These are phyloP conservation scores for Hemileccinum rubropunctum DNA, from an alignment of 768 basidiomycete genomes.

Conservation along the genomic window DNA sequence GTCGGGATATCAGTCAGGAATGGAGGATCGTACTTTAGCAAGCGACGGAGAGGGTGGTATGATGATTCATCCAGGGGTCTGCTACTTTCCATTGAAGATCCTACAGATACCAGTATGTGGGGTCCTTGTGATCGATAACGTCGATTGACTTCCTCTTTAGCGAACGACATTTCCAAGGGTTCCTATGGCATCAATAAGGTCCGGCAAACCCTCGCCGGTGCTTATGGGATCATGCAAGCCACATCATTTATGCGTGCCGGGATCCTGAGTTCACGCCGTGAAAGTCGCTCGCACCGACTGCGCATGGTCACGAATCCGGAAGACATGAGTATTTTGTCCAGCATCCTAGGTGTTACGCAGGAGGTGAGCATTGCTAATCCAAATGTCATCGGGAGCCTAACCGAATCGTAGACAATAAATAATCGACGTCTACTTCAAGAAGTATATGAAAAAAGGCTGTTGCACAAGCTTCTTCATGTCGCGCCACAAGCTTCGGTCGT, in stretches of 20 bases:
- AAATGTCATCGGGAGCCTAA: slow-evolving; percentile 2
- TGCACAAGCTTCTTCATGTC: slow-evolving; percentile 61
- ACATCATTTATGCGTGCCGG: slow-evolving; percentile 65
- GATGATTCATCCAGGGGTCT: slow-evolving; percentile 55
- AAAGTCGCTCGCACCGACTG: slow-evolving; percentile 48
- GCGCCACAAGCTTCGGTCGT: slow-evolving; percentile 15
- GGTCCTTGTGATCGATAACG: background rate
- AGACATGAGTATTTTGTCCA: slow-evolving; percentile 76
- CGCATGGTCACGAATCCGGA: slow-evolving; percentile 46
- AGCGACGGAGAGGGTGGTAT: slow-evolving; percentile 78
- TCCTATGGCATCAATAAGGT: slow-evolving; percentile 85
- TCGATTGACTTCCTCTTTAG: slow-evolving; percentile 40
- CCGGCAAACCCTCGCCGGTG: slow-evolving; percentile 80
- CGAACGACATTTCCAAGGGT: slow-evolving; percentile 90
- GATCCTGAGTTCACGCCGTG: slow-evolving; percentile 54
- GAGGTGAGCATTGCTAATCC: slow-evolving; percentile 51
- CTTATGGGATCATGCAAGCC: slow-evolving; percentile 71
- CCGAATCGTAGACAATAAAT: slow-evolving; percentile 57
- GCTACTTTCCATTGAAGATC: slow-evolving; percentile 89
- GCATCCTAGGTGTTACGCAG: slow-evolving; percentile 78
- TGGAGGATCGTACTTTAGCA: slow-evolving; percentile 88
- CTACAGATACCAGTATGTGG: slow-evolving; percentile 77
- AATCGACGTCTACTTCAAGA: slow-evolving; percentile 69
- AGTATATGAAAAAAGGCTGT: slow-evolving; percentile 53
- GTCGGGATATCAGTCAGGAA: slow-evolving; percentile 85